Percentiles rank a stretch among this genome's conserved stretches.
These are phyloP conservation scores for Laguncularia racemosa DNA, from an alignment of 345 rosid species.

Conservation along the genomic window DNA sequence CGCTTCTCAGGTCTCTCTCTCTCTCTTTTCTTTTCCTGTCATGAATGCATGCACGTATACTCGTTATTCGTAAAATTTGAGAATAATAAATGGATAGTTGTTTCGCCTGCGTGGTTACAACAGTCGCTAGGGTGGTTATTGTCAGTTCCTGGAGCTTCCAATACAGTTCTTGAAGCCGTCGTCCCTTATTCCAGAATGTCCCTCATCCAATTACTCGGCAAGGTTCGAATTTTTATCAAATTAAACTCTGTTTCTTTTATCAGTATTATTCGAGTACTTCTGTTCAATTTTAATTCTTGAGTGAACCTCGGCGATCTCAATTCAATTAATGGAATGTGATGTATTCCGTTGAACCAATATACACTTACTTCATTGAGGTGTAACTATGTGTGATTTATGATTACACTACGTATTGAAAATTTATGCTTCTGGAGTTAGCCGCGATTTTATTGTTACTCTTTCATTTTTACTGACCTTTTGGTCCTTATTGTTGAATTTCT, in stretches of 20 bases:
- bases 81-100: background rate
- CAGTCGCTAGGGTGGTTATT: conserved; percentile 75
- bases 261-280: background rate
- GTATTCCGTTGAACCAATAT: too few species aligned
- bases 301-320: too few species aligned
- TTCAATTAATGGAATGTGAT: too few species aligned
- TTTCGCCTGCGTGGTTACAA: background rate
- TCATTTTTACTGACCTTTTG: background rate
- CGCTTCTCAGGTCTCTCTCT: conserved; percentile 57
- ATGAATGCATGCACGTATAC: background rate
- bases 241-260: background rate
- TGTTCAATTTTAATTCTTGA: background rate
- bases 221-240: conserved; percentile 28
- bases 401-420: too few species aligned
- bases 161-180: conserved; percentile 76
- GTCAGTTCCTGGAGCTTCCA: conserved; percentile 87
- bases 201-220: conserved; percentile 56
- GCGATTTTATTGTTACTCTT: too few species aligned
- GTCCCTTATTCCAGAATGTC: conserved; percentile 74
- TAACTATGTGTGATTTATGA: too few species aligned
- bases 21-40: background rate
- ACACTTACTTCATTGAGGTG: too few species aligned
- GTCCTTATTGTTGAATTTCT: background rate
- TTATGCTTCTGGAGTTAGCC: too few species aligned
- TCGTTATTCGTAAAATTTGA: background rate